phyloP scores from a whole-genome alignment of 2,329 filamentous ascomycete species.

The Periconia sp. region DNA sequence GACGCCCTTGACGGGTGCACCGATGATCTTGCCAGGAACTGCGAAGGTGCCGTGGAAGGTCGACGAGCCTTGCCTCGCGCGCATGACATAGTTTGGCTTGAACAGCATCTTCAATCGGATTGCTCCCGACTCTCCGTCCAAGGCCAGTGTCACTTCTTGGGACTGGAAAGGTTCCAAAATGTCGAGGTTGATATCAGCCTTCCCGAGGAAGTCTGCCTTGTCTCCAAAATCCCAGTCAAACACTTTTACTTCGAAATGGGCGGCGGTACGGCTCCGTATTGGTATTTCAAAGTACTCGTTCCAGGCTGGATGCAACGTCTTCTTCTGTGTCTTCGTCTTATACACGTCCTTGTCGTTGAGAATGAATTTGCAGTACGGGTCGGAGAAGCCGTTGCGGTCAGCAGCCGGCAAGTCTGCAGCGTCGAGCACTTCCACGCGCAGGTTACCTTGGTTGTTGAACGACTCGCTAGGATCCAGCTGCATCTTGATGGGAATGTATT shows the following conservation, averaged over 20 bases:
- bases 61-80: slow-evolving; percentile 83
- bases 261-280: slow-evolving; percentile 79
- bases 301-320: slow-evolving; percentile 92
- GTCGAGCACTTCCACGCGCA: slow-evolving; percentile 91
- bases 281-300: slow-evolving; percentile 92
- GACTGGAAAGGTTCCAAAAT: slow-evolving; percentile 82
- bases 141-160: slow-evolving; percentile 70
- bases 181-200: slow-evolving; percentile 72
- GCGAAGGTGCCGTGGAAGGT: slow-evolving; percentile 92
- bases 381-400: slow-evolving; percentile 94
- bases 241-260: slow-evolving; percentile 79
- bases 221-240: slow-evolving; percentile 98
- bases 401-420: slow-evolving; percentile 86
- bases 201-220: slow-evolving; percentile 88
- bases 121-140: slow-evolving; percentile 88
- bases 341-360: slow-evolving; percentile 86
- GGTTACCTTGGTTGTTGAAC: slow-evolving; percentile 97
- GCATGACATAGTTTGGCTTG: slow-evolving; percentile 86
- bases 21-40: slow-evolving; percentile 84
- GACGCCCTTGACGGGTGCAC: slow-evolving; percentile 91
- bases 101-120: slow-evolving; percentile 85
- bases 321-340: slow-evolving; percentile 96
- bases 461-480: slow-evolving; percentile 89
- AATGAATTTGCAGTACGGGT: slow-evolving; percentile 94
- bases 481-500: slow-evolving; percentile 95